Evolutionary conservation across 331 rosid genomes (phyloP).

Genomic region (Stylosanthes scabra): DNA sequence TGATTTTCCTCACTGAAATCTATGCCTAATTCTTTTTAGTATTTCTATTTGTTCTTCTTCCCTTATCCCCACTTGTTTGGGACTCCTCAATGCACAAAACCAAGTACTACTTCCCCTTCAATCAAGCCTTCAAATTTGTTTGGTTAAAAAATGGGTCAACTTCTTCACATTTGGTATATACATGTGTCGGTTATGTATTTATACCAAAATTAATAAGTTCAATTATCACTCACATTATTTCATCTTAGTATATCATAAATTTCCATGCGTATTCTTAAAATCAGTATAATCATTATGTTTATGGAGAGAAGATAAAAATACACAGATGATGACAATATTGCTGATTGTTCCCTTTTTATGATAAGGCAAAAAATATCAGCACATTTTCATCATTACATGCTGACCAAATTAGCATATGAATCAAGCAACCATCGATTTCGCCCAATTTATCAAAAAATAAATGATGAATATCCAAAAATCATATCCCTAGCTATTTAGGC

Average conservation of each 20-base stretch:
- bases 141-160: conserved; percentile 4
- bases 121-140: conserved; percentile 16
- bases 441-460: not conserved
- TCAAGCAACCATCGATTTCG: conserved; percentile 35
- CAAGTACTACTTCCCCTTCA: conserved; percentile 6
- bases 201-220: not conserved
- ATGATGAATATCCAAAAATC: not conserved
- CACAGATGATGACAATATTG: not conserved
- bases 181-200: conserved; percentile 15
- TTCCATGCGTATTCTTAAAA: too few relatives aligned
- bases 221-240: not conserved
- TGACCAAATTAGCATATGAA: conserved; percentile 22
- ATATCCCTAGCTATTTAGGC: not conserved
- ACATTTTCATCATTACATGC: conserved; percentile 38
- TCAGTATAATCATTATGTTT: not conserved
- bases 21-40: conserved; percentile 37
- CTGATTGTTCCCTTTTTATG: conserved; percentile 1
- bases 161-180: conserved; percentile 16
- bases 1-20: conserved; percentile 59
- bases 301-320: not conserved
- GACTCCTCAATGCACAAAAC: conserved; percentile 31
- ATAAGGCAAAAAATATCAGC: conserved; percentile 31
- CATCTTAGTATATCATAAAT: too few relatives aligned
- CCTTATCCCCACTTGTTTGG: conserved; percentile 44
- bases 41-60: conserved; percentile 39